phyloP scores from a whole-genome alignment of 225 moss, liverwort and hornwort genomes.

The Thuidium tamariscinum region DNA sequence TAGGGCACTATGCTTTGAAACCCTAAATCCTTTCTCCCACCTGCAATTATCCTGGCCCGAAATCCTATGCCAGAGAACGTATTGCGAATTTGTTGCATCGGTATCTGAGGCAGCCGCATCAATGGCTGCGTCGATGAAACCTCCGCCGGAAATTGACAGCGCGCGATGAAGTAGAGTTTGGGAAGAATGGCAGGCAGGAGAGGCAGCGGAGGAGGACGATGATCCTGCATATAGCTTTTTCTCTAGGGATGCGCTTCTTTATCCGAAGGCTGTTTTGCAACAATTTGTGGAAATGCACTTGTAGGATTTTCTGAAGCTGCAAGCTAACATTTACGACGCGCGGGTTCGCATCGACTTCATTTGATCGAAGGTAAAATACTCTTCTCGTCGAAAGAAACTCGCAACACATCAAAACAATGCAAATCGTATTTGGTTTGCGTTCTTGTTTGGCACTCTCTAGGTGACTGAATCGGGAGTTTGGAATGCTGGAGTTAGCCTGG shows the following conservation, averaged over 20 bases:
- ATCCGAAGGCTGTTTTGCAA: conserved; percentile 18
- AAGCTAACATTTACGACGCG: conserved; percentile 36
- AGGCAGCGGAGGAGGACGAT: conserved; percentile 6
- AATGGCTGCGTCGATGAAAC: conserved; percentile 6
- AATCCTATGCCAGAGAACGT: background rate
- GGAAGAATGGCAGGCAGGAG: conserved; percentile 44
- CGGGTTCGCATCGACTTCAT: conserved; percentile 53
- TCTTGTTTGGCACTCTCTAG: background rate
- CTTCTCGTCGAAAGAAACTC: too few species aligned
- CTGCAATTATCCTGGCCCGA: background rate
- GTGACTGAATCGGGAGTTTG: conserved; percentile 17
- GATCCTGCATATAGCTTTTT: conserved; percentile 30
- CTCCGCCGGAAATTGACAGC: background rate
- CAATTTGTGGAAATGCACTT: conserved; percentile 33
- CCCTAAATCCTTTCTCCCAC: background rate
- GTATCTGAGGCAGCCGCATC: background rate
- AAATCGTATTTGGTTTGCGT: background rate
- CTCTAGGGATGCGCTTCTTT: conserved; percentile 26
- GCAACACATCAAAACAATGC: background rate
- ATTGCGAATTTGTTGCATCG: background rate
- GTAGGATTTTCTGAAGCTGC: conserved; percentile 34
- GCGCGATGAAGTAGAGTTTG: conserved; percentile 35
- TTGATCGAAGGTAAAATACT: conserved; percentile 15
- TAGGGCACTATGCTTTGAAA: background rate
- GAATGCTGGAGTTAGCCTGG: background rate